Base-by-base conservation (phyloP, 2,329 filamentous ascomycete species). In the Aspergillus pseudoterreus region DNA sequence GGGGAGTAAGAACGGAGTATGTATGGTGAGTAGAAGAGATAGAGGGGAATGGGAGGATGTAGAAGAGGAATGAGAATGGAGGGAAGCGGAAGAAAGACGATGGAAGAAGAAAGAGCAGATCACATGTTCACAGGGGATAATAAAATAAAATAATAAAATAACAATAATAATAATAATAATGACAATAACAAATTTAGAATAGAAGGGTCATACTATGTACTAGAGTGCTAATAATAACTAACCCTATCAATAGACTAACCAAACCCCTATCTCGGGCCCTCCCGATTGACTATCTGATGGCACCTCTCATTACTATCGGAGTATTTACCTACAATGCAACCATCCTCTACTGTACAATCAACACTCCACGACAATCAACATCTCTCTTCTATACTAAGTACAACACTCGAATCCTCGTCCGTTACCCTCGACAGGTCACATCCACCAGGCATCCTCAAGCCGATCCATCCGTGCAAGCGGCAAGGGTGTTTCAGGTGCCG, bases 121-220 rank as follows among this genome's bases (percentile, higher is more conserved):
- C 50, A 51, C 50, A 51, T 51, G 50, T 19, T 51, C 45, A 47
- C 50, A 45, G 21, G 22, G 17, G 8, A 19, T 27, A 2, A 32
- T 33, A 11, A 11, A 36, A 38, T 30, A 43, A 30, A 43, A 30
- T 17, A 42, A 39, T 4, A 47, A 42, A 1, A 47, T 4, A 47
- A 27, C n/a, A 41, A 47, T 21, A 32, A 47, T 15, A 42, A 33
- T 22, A 24, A 43, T 22, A 47, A 30, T n/a, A 42, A 47, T 22
- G 17, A 47, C 6, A 42, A 33, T 33, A 24, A 11, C 10, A 36
- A 38, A 47, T 15, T 30, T 36, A 35, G 12, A 43, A 49, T 32
- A 44, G 39, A 22, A 47, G 30, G 15, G 19, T 27, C n/a, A 38
- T 27, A 49, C 14, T 19, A 19, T 19, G 19, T 19, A 36, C 41